Percentiles rank a stretch among this genome's conserved stretches.
Conservation (phyloP, 2,329 filamentous ascomycete genomes). For the Biscogniauxia sp. region DNA sequence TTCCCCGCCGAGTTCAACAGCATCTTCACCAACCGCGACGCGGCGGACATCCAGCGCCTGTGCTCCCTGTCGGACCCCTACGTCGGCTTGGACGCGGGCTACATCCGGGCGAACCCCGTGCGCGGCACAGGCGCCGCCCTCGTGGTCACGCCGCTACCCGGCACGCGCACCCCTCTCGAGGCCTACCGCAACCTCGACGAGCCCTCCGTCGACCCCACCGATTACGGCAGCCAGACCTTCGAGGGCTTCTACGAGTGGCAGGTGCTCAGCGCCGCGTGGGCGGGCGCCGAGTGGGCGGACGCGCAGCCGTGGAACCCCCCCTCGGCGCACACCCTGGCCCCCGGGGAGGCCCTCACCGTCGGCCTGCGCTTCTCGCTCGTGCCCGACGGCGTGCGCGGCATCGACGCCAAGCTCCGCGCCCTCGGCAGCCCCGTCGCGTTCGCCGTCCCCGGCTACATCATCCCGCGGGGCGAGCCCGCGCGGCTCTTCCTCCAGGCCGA, state of each 20-base stretch:
- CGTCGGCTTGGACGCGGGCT: slow-evolving; percentile 58
- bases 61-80: slow-evolving; percentile 60
- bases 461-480: slow-evolving; percentile 46
- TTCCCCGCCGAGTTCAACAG: slow-evolving; percentile 62
- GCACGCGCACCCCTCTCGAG: slow-evolving; percentile 47
- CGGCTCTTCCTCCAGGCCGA: slow-evolving; percentile 44
- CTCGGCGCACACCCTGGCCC: slow-evolving; percentile 42
- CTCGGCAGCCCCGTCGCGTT: slow-evolving; percentile 48
- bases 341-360: slow-evolving; percentile 45
- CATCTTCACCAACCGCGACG: slow-evolving; percentile 53
- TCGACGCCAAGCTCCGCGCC: slow-evolving; percentile 44
- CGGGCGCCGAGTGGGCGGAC: slow-evolving; percentile 53
- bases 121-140: slow-evolving; percentile 52
- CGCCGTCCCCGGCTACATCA: slow-evolving; percentile 53
- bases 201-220: slow-evolving; percentile 35
- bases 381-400: slow-evolving; percentile 40
- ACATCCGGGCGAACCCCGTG: slow-evolving; percentile 52
- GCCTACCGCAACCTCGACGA: slow-evolving; percentile 54
- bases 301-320: slow-evolving; percentile 54
- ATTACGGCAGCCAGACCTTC: slow-evolving; percentile 54
- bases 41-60: slow-evolving; percentile 45
- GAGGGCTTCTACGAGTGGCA: slow-evolving; percentile 63
- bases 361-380: slow-evolving; percentile 52
- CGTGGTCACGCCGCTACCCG: slow-evolving; percentile 50
- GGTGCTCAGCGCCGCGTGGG: slow-evolving; percentile 51